Base-by-base conservation (phyloP, 2,329 filamentous ascomycete species). In the Massarina eburnea region DNA sequence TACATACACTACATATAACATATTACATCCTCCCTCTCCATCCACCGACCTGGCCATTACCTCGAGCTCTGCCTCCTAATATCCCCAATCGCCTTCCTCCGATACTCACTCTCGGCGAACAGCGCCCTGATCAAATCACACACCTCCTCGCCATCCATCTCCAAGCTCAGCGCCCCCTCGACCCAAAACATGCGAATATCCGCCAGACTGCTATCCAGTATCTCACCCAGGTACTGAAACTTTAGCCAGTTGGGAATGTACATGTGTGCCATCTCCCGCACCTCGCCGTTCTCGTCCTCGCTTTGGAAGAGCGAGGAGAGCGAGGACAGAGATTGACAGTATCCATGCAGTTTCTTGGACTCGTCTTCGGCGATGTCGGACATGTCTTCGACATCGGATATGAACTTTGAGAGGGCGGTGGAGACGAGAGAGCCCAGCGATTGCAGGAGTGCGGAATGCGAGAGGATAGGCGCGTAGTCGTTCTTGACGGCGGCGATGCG, bases 141-240 rank as follows among this genome's bases (percentile, higher is more conserved):
- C 8, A 86, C 77, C 61, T 86, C 83, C 26, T 83, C 80, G 2
- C 72, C 71, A 19, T 76, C 76, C 67, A 85, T 85, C 58, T 85
- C 82, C 44, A 84, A 61, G 48, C 77, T 78, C 56, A 86, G 58
- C 62, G 83, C 83, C n/a, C 81, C 80, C 54, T 86, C 82, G 2
- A 74, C 75, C 83, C 83, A 86, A 34, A 85, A 63, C 51, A 80
- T 85, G 57, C 80, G 83, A 68, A 86, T 85, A 57, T 86, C 83
- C 17, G 80, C 82, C 14, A 86, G 68, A 39, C 76, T 81, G 44
- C 79, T 79, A 43, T 85, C 83, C 41, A 86, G 62, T 35, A 86
- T 83, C 54, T 85, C 83, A 33, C 77, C 71, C 41, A 86, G 61
- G 55, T 85, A 85, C 60, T 84, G 81, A 59, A 85, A 85, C 48